These are phyloP conservation scores for Thelephora ganbajun DNA, from an alignment of 768 basidiomycete genomes.

Conservation along the genomic window DNA sequence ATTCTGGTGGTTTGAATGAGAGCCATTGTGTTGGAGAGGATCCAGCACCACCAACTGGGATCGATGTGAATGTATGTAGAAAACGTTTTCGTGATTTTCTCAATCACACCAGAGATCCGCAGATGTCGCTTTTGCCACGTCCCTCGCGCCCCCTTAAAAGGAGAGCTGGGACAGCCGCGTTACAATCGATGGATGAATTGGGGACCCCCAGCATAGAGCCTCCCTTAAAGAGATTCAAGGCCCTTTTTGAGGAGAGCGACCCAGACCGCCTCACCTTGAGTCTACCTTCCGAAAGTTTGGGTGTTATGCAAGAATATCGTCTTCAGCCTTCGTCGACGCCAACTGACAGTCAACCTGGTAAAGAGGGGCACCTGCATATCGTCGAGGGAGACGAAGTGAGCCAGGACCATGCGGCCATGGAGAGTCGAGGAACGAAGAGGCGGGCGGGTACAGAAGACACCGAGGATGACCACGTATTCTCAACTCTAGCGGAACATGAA, in stretches of 20 bases:
- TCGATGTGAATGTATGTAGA: not conserved
- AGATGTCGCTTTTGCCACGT: not conserved
- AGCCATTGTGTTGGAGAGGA: too few relatives aligned
- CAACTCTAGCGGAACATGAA: not conserved
- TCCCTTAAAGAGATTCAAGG: slow-evolving; percentile 55
- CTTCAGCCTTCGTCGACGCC: not conserved
- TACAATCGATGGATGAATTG: slow-evolving; percentile 10
- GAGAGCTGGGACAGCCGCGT: slow-evolving; percentile 25
- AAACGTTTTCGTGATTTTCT: not conserved
- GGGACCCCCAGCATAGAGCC: slow-evolving; percentile 30
- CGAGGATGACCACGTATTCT: not conserved
- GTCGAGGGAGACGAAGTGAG: not conserved
- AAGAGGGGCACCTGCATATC: not conserved
- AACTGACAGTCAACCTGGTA: not conserved
- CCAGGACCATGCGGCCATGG: not conserved
- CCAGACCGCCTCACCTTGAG: slow-evolving; percentile 24
- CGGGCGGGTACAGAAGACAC: not conserved
- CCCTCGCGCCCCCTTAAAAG: slow-evolving; percentile 31
- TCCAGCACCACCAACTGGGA: too few relatives aligned
- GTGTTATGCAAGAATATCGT: not conserved
- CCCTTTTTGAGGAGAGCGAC: slow-evolving; percentile 53
- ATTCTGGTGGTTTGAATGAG: too few relatives aligned
- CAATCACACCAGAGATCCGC: not conserved
- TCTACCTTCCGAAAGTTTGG: not conserved
- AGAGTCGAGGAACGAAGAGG: not conserved